These are phyloP conservation scores for Zygosaccharomyces rouxii DNA, from an alignment of 805 yeast species.

Conservation along the genomic window DNA sequence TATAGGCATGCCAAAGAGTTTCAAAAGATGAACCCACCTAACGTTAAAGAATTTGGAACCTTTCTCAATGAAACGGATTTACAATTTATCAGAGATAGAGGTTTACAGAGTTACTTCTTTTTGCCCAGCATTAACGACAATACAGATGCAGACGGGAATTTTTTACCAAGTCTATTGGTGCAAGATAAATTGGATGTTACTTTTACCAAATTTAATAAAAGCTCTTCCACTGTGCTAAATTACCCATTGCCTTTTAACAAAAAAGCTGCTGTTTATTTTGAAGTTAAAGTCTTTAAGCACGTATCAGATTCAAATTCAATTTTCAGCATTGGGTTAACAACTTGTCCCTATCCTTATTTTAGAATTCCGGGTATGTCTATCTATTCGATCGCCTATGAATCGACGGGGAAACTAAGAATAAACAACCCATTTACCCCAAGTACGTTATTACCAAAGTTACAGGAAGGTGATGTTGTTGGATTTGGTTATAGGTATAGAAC, in stretches of 20 bases:
- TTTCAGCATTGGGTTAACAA: conserved; percentile 61
- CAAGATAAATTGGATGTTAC: conserved; percentile 35
- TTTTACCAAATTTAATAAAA: conserved; percentile 31
- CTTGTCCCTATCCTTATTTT: conserved; percentile 72
- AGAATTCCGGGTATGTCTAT: conserved; percentile 69
- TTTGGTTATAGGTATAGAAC: conserved; percentile 78
- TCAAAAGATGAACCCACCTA: conserved; percentile 30
- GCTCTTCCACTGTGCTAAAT: conserved; percentile 35
- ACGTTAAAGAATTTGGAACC: conserved; percentile 31
- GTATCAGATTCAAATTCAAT: conserved; percentile 39
- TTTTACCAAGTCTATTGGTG: conserved; percentile 34
- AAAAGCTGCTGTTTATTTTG: conserved; percentile 69
- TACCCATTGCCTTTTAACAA: conserved; percentile 40
- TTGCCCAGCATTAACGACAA: conserved; percentile 36
- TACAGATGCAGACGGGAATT: conserved; percentile 31
- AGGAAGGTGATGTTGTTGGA: conserved; percentile 90
- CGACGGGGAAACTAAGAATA: conserved; percentile 64
- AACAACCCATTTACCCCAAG: conserved; percentile 53
- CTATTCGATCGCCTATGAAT: conserved; percentile 68
- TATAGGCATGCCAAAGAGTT: conserved; percentile 32
- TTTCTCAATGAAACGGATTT: conserved; percentile 26
- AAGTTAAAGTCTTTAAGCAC: conserved; percentile 47
- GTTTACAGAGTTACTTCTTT: conserved; percentile 34
- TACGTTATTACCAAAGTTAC: conserved; percentile 41
- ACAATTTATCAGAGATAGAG: conserved; percentile 33